These are phyloP conservation scores for Phytopythium kandeliae DNA, from an alignment of 352 stramenopile species.

Conservation along the genomic window DNA sequence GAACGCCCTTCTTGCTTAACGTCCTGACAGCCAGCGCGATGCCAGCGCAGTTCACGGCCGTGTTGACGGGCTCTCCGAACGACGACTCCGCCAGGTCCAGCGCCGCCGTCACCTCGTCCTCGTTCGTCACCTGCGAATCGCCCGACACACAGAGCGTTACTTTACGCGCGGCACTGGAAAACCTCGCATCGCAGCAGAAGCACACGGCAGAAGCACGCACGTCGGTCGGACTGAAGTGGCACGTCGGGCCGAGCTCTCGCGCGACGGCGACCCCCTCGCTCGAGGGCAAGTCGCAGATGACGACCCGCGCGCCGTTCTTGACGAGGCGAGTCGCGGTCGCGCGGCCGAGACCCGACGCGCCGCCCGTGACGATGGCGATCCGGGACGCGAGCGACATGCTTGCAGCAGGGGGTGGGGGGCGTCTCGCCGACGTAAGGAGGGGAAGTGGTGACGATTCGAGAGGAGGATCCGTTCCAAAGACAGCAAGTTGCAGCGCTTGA, in stretches of 20 bases:
- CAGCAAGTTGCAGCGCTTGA: not conserved
- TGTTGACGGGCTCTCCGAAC: slow-evolving; percentile 93
- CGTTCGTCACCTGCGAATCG: slow-evolving; percentile 80
- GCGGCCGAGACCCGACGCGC: slow-evolving; percentile 90
- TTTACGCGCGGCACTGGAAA: too few relatives aligned
- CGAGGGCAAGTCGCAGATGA: slow-evolving; percentile 90
- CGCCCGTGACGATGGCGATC: slow-evolving; percentile 90
- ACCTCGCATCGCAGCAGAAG: too few relatives aligned
- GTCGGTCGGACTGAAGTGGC: slow-evolving; percentile 77
- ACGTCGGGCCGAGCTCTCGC: slow-evolving; percentile 66
- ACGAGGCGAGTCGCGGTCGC: slow-evolving; percentile 90
- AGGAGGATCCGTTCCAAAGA: not conserved
- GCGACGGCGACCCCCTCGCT: slow-evolving; percentile 78
- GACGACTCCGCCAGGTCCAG: slow-evolving; percentile 89
- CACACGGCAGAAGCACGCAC: slow-evolving; percentile 22
- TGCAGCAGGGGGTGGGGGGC: not conserved
- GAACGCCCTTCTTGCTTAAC: slow-evolving; percentile 88
- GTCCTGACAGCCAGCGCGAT: slow-evolving; percentile 92
- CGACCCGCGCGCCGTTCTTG: slow-evolving; percentile 84
- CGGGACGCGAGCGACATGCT: slow-evolving; percentile 37
- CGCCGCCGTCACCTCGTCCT: slow-evolving; percentile 85
- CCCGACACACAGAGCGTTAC: not conserved
- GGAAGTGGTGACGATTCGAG: slow-evolving; percentile 1
- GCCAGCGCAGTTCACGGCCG: slow-evolving; percentile 94
- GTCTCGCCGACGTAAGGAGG: not conserved